Conservation (phyloP, 1,284 basidiomycete genomes). For the Moesziomyces aphidis region DNA sequence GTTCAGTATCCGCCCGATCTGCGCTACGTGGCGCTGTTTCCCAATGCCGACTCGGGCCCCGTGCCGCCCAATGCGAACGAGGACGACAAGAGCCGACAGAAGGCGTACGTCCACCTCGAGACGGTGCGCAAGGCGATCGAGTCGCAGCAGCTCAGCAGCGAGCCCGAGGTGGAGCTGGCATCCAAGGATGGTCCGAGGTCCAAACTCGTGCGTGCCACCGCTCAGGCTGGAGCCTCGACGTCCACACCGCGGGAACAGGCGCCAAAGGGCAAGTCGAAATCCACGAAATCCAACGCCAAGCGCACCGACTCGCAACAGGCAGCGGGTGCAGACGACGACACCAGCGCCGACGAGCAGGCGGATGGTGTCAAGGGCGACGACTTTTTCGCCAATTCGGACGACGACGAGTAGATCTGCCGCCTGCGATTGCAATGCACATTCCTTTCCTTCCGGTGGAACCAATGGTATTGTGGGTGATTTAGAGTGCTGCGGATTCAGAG, state of each 20-base stretch:
- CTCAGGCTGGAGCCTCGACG: conserved; percentile 3
- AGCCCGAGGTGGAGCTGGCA: conserved; percentile 53
- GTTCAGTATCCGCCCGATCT: conserved; percentile 41
- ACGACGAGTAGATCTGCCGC: conserved; percentile 10
- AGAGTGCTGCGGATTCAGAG: conserved; percentile 4
- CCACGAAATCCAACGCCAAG: conserved; percentile 22
- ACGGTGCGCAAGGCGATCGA: conserved; percentile 41
- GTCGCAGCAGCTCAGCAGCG: conserved; percentile 30
- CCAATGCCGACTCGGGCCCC: conserved; percentile 21
- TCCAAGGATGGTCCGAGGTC: conserved; percentile 16
- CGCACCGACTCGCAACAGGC: conserved; percentile 3
- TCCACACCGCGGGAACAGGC: conserved; percentile 19
- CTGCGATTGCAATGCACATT: background rate
- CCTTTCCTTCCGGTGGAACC: too few relatives aligned
- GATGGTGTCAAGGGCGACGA: conserved; percentile 45
- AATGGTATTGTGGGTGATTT: too few relatives aligned
- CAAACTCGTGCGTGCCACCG: conserved; percentile 14
- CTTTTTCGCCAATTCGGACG: conserved; percentile 48
- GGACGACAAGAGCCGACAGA: conserved; percentile 33
- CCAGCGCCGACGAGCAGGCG: conserved; percentile 4
- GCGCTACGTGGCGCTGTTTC: conserved; percentile 52
- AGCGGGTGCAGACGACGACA: conserved; percentile 9
- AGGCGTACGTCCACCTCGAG: conserved; percentile 36
- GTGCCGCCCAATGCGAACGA: conserved; percentile 17
- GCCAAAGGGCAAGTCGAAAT: conserved; percentile 26